Conservation (phyloP, 805 yeast species). For the Lipomyces sp. region DNA sequence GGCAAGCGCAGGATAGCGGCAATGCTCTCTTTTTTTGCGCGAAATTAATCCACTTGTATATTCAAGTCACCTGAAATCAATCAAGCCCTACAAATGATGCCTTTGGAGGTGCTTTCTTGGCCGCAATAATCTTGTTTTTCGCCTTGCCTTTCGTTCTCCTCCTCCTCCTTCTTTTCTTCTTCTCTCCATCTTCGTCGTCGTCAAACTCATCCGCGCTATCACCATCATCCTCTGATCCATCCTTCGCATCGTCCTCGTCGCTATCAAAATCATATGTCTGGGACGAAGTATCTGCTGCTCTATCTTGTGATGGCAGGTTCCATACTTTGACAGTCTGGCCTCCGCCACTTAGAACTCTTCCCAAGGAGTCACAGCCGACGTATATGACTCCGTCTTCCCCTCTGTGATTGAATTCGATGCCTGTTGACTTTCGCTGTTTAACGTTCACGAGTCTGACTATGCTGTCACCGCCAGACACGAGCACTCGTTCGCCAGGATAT, state of each 20-base stretch:
- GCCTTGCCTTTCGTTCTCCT: constrained; percentile 21
- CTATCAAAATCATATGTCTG: constrained; percentile 14
- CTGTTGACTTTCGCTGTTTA: constrained; percentile 55
- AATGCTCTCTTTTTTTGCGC: too few relatives aligned
- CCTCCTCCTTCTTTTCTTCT: constrained; percentile 35
- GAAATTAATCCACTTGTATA: too few relatives aligned
- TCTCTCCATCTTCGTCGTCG: constrained; percentile 48
- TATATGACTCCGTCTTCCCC: constrained; percentile 67
- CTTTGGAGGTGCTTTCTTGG: constrained; percentile 1
- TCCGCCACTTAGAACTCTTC: constrained; percentile 76
- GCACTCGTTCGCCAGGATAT: constrained; percentile 38
- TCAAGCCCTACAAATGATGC: constrained; percentile 13
- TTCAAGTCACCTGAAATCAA: too few relatives aligned
- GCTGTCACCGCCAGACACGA: constrained; percentile 71
- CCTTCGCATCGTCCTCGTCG: constrained; percentile 39
- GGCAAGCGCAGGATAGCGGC: too few relatives aligned
- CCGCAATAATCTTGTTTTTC: constrained; percentile 36
- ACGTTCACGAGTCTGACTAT: constrained; percentile 63
- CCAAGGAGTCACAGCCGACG: constrained; percentile 76
- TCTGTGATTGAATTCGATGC: constrained; percentile 64
- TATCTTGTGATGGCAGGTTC: constrained; percentile 40
- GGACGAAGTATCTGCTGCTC: not conserved
- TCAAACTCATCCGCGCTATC: constrained; percentile 43
- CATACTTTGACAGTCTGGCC: constrained; percentile 80
- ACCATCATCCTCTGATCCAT: constrained; percentile 39